Percentiles rank a stretch among this genome's conserved stretches.
phyloP scores from a whole-genome alignment of 2,329 filamentous ascomycete species.

The Ascochyta pisi region DNA sequence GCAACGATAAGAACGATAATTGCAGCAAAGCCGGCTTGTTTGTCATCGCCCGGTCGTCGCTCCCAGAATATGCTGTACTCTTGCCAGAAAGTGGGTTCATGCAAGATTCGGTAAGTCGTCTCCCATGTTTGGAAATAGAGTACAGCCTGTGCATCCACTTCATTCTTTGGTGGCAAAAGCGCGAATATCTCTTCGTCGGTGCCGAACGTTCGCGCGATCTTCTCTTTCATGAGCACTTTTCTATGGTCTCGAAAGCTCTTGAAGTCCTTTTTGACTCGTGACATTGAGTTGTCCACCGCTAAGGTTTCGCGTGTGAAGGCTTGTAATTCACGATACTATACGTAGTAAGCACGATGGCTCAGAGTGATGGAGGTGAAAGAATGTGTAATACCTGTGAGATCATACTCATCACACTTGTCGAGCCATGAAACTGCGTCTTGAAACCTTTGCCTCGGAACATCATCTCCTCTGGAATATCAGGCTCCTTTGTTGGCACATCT shows the following conservation, averaged over 20 bases:
- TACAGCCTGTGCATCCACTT: constrained; percentile 52
- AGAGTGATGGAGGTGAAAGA: neutral
- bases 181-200: constrained; percentile 46
- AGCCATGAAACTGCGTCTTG: constrained; percentile 55
- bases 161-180: constrained; percentile 45
- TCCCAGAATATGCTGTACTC: constrained; percentile 60
- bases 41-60: constrained; percentile 27
- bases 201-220: constrained; percentile 18
- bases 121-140: constrained; percentile 62
- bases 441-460: constrained; percentile 54
- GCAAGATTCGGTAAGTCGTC: constrained; percentile 60
- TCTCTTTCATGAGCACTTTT: constrained; percentile 36
- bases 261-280: constrained; percentile 42
- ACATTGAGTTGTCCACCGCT: constrained; percentile 36
- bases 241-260: constrained; percentile 40
- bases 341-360: neutral
- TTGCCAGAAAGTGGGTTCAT: constrained; percentile 59
- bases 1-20: constrained; percentile 51
- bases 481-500: constrained; percentile 23
- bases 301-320: constrained; percentile 44
- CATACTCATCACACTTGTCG: constrained; percentile 49
- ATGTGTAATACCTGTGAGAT: constrained; percentile 40
- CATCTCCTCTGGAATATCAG: constrained; percentile 44
- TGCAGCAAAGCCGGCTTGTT: constrained; percentile 47
- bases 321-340: constrained; percentile 47